Base-by-base conservation (phyloP, 1,139 yeast genomes). In the Suhomyces coccinellae region DNA sequence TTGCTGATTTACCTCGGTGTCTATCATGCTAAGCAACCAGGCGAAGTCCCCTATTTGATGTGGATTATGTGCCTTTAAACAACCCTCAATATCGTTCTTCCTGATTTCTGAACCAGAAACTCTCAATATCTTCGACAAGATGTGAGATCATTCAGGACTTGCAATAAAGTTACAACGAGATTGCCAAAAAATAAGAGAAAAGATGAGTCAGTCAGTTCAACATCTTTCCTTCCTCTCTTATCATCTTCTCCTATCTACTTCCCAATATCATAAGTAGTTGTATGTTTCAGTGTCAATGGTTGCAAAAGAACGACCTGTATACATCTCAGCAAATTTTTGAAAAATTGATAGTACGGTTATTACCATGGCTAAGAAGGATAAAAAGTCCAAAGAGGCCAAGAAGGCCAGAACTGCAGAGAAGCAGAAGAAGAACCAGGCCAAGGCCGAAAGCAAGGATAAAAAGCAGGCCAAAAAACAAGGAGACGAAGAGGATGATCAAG, bases 381-480 rank as follows among this genome's bases (percentile, higher is more conserved):
- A 88, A 67, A 87, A 88, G 66, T 82, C 87, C 50, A 89, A 89
- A 65, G 97, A 88, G 41, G 89, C 96, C 56, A 89, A 90, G 66
- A 90, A 90, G 78, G 95, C 95, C 27, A 80, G 96, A 41, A 71
- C 86, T 33, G 96, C 93, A 26, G 91, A 83, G 53, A 93, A 93
- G 72, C 83, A 80, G 50, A 85, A 85, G 67, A 91, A 91, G 64
- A 86, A 79, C 45, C 77, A 73, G 43, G 68, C 80, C 43, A 93
- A 93, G 62, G 83, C 95, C 5, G 95, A 85, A 39, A 56, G 62
- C 6, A 90, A 88, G 65, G 73, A 75, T 55, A 87, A 89, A 65
- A 90, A 90, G 63, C 71, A 77, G 58, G 85, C 90, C 32, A 84
- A 82, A 58, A 89, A 89, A 61, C 67, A 74, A 26, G 91, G 86